Evolutionary conservation across 352 stramenopile species (phyloP), one percentile per base, ranked within the genome.

Genomic region (Thalassiosira livingstoniorum): DNA sequence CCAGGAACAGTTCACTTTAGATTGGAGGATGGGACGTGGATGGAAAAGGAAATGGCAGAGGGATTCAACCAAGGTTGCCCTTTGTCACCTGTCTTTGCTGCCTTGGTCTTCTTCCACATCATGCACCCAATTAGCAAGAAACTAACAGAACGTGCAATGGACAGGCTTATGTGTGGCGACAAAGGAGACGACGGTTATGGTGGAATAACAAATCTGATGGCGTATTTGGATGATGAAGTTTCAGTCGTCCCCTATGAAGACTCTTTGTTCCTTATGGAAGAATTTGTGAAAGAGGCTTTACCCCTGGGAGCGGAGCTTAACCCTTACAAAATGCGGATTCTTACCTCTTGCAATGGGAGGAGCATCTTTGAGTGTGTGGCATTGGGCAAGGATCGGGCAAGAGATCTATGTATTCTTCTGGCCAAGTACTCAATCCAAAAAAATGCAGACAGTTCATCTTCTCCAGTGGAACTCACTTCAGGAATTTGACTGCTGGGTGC

Each of bases 1-100:
- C 7, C 7, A 7, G 39, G 39, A 7, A 18, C 39, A 18, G 39
- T 47, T 15, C 39, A 47, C 39, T 47, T 47, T 15, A 47, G 15
- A 25, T 53, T 32, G 62, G 32, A 42, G 3, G 62, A 70, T 58
- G 62, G 62, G 13, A 5, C 15, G 42, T 70, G 62, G 62, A 15
- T 47, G 5, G 5, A 15, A 7, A 32, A 42, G 2, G 5, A 10
- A 2, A 70, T 64, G 55, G n/a, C 63, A 60, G 66, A 75, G 34
- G 66, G 66, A 21, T 68, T n/a, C 51, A 2, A 65, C 51, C 13
- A 32, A 32, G 25, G 23, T 39, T 27, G 55, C 15, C 39, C 39
- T 10, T 23, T 77, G 3, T 47, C 15, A 15, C 15, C 39, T 18
- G 15, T 15, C 39, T 47, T 47, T 15, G 39, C 39, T 47, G 15